A percentile compares a stretch with the other conserved stretches of the same genome.
These are phyloP conservation scores for Blastocystis sp. DNA, from an alignment of 352 stramenopile genomes.

Conservation along the genomic window DNA sequence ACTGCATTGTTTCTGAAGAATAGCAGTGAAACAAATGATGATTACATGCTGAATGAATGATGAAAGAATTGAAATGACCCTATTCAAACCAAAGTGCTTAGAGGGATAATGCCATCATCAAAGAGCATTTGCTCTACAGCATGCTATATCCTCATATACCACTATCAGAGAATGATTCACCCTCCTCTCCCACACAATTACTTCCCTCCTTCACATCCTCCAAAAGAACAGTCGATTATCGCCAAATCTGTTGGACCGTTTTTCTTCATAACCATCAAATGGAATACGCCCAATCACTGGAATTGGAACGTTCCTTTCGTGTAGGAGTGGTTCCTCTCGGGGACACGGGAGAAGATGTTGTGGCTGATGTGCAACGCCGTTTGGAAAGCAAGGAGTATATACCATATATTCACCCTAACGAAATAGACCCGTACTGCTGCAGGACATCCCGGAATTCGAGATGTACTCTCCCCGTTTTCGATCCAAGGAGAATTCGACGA, in stretches of 20 bases:
- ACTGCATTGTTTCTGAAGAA: too few relatives aligned
- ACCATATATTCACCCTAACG: neutral
- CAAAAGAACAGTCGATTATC: neutral
- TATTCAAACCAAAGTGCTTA: too few relatives aligned
- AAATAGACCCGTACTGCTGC: conserved; percentile 2
- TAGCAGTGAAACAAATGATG: too few relatives aligned
- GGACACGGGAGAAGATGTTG: conserved; percentile 23
- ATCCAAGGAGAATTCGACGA: conserved; percentile 18
- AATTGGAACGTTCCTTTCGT: conserved; percentile 8
- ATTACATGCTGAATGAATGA: too few relatives aligned
- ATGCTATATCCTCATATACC: too few relatives aligned
- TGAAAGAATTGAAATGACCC: too few relatives aligned
- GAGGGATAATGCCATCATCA: too few relatives aligned
- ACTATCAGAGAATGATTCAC: too few relatives aligned
- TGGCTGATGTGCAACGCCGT: neutral
- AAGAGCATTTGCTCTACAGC: too few relatives aligned
- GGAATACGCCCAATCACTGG: conserved; percentile 23
- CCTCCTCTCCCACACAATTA: too few relatives aligned
- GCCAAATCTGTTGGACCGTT: neutral
- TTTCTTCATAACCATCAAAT: neutral
- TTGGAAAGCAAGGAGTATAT: neutral
- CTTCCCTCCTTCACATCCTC: neutral
- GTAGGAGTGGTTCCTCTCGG: conserved; percentile 23
- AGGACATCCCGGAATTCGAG: conserved; percentile 8
- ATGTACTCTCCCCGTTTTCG: conserved; percentile 4